Base-by-base conservation (phyloP, 345 rosid genomes). In the Populus pruinosa region DNA sequence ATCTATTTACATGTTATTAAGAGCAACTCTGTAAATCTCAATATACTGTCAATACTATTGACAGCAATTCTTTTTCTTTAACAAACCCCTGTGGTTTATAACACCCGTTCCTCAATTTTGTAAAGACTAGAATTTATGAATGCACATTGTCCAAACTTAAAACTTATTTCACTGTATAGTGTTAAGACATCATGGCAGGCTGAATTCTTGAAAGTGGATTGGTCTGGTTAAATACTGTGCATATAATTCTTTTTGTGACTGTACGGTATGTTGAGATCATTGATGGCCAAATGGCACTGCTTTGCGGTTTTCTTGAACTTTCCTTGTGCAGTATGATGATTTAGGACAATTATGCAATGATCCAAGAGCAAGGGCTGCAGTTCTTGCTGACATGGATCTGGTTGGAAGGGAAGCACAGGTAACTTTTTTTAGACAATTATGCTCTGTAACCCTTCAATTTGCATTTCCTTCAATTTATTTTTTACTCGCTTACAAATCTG, bases 321-420 rank as follows among this genome's bases (percentile, higher is more conserved):
- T 74, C 55, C 76, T 47, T 78, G 4, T 81, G 78, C 85, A 93
- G 98, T 82, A 85, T 63, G 91, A 90, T 81, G 75, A 85, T 87
- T 81, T 93, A 72, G 88, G 75, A 77, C 88, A 88, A 78, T 75
- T 93, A 69, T 91, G 97, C 88, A 85, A 85, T 47, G 90, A 93
- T 81, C 89, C 85, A 62, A 87, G 85, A 83, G 90, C 83, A 35
- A 82, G 87, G 75, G 86, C 85, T 20, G 90, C 89, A 43, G 98
- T 93, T 82, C 93, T 91, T 67, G 82, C 87, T 2, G 97, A 94
- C 72, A 90, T 93, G 97, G 93, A 94, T 77, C 78, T 18, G 7
- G 76, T 85, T 12, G 94, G 90, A 83, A 87, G 77, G 83, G 93
- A 94, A 78, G 91, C 88, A 6, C 89, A 86, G 97, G 98, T 92